Evolutionary conservation across 352 stramenopile genomes (phyloP).

Genomic region (Pythium scleroteichum): DNA sequence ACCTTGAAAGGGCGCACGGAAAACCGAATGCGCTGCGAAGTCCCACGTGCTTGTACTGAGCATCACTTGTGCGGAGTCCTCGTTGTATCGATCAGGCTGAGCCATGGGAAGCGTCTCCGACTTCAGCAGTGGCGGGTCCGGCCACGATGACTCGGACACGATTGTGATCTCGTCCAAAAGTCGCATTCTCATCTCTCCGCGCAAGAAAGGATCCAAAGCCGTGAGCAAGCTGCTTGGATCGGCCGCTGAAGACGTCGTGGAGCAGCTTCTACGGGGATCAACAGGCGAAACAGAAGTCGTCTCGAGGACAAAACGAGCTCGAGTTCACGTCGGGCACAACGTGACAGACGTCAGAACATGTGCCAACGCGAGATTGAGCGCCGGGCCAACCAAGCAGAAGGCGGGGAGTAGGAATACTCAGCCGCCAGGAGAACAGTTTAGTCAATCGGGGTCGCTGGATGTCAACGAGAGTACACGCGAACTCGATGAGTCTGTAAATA

Average conservation of each 20-base stretch:
- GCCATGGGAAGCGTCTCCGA: constrained; percentile 18
- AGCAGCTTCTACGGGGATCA: constrained; percentile 18
- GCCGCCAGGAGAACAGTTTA: too few relatives aligned
- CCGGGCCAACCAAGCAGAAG: too few relatives aligned
- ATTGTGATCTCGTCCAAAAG: constrained; percentile 65
- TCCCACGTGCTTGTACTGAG: too few relatives aligned
- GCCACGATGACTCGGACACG: constrained; percentile 40
- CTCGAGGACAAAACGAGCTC: constrained; percentile 4
- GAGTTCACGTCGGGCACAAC: constrained; percentile 7
- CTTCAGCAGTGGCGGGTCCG: constrained; percentile 17
- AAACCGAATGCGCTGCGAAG: too few relatives aligned
- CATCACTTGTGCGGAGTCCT: too few relatives aligned
- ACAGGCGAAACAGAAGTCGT: constrained; percentile 6
- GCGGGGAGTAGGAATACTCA: too few relatives aligned
- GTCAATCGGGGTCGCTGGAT: too few relatives aligned
- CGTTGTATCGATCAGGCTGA: too few relatives aligned
- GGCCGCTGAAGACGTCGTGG: constrained; percentile 22
- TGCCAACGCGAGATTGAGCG: not conserved
- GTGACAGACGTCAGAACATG: not conserved
- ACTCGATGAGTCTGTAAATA: not conserved
- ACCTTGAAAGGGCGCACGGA: too few relatives aligned
- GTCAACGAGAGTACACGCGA: not conserved
- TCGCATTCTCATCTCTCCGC: constrained; percentile 61
- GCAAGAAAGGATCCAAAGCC: constrained; percentile 31
- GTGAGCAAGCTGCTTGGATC: constrained; percentile 23